Conservation (phyloP, 257 asterid genomes). For the Catharanthus roseus region DNA sequence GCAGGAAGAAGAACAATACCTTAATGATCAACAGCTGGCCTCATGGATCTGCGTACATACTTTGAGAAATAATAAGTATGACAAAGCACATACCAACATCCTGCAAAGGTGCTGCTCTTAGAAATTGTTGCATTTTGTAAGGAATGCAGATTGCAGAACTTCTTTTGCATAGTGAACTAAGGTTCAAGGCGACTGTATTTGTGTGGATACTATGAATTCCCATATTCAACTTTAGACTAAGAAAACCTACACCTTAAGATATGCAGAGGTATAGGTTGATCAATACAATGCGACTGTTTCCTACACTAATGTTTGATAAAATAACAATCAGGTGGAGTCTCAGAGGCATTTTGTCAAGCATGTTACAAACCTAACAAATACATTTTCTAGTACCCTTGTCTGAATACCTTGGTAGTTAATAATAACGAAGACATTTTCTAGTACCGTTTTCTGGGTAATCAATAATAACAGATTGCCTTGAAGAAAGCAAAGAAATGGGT, state of each 20-base stretch:
- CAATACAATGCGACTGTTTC: neutral
- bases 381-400: neutral
- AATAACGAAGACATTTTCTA: neutral
- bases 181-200: constrained; percentile 22
- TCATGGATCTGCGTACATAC: neutral
- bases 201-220: constrained; percentile 40
- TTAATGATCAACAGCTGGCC: constrained; percentile 5
- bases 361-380: neutral
- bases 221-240: constrained; percentile 20
- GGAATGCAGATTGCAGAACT: constrained; percentile 21
- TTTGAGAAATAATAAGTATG: neutral
- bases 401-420: neutral
- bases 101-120: constrained; percentile 26
- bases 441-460: neutral
- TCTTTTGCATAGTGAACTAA: constrained; percentile 20
- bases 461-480: neutral
- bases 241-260: neutral
- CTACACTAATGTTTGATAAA: neutral
- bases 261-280: neutral
- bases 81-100: constrained; percentile 30
- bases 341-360: constrained; percentile 16
- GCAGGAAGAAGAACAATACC: constrained; percentile 12
- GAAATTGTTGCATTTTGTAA: constrained; percentile 28
- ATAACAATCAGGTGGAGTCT: neutral
- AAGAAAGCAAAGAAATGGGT: neutral